Percentiles rank a stretch among this genome's conserved stretches.
phyloP scores from a whole-genome alignment of 2,329 filamentous ascomycete species.

The Fusarium buxicola region DNA sequence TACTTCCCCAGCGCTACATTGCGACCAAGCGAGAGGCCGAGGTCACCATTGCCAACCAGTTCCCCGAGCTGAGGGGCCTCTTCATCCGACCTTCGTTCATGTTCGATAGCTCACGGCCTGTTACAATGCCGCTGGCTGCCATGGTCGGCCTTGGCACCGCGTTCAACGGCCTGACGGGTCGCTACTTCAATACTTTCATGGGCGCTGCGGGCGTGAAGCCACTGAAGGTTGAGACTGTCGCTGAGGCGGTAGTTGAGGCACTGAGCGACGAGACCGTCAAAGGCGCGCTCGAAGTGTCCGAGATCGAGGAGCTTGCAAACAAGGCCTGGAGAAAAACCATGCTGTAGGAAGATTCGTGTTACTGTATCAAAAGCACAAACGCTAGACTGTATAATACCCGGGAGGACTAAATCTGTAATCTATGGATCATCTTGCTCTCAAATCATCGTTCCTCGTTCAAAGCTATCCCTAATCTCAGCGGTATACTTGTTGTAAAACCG shows the following conservation, averaged over 20 bases:
- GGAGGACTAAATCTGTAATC: constrained; percentile 28
- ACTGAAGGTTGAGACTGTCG: constrained; percentile 86
- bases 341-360: constrained; percentile 66
- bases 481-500: constrained; percentile 99
- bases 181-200: constrained; percentile 79
- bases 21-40: constrained; percentile 93
- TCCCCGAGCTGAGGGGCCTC: constrained; percentile 80
- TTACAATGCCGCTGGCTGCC: constrained; percentile 88
- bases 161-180: constrained; percentile 82
- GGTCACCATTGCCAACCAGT: constrained; percentile 75
- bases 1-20: constrained; percentile 88
- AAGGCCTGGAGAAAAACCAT: constrained; percentile 91
- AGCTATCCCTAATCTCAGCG: constrained; percentile 94
- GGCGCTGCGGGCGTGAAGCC: constrained; percentile 88
- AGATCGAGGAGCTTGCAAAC: constrained; percentile 84
- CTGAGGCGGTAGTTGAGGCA: constrained; percentile 89
- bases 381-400: constrained; percentile 51
- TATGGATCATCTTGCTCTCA: constrained; percentile 56
- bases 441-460: constrained; percentile 97
- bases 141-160: constrained; percentile 78
- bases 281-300: constrained; percentile 80
- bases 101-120: constrained; percentile 83
- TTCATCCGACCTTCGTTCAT: constrained; percentile 90
- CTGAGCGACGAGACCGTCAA: constrained; percentile 77
- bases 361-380: constrained; percentile 36